Percentiles rank a stretch among this genome's conserved stretches.
Evolutionary conservation across 805 yeast genomes (phyloP).

Genomic region (Diddensiella transvaalensis): DNA sequence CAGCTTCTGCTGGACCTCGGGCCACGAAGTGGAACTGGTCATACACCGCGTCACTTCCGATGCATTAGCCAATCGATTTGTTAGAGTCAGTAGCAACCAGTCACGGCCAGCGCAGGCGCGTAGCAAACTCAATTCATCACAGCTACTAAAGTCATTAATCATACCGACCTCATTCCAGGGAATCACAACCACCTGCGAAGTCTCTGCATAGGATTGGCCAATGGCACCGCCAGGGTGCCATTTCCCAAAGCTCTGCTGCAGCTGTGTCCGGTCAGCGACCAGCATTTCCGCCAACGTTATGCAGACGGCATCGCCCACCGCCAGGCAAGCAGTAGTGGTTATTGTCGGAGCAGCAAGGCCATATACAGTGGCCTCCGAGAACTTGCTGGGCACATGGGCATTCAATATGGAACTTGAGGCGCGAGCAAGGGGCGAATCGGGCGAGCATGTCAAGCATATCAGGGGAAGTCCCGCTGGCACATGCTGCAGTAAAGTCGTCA

Average conservation of each 20-base stretch:
- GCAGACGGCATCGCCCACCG: slow-evolving; percentile 74
- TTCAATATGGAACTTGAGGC: slow-evolving; percentile 52
- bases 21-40: neutral
- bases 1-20: neutral
- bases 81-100: slow-evolving; percentile 6
- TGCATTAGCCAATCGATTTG: neutral
- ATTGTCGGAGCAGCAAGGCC: slow-evolving; percentile 89
- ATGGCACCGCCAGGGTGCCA: slow-evolving; percentile 93
- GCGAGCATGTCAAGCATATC: slow-evolving; percentile 60
- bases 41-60: neutral
- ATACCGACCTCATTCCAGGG: neutral
- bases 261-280: slow-evolving; percentile 49
- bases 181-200: neutral
- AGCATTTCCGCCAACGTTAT: slow-evolving; percentile 69
- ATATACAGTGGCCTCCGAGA: slow-evolving; percentile 60
- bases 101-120: slow-evolving; percentile 19
- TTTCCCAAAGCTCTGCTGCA: slow-evolving; percentile 58
- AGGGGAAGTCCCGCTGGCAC: slow-evolving; percentile 51
- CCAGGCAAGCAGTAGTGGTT: slow-evolving; percentile 71
- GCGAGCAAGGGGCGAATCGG: slow-evolving; percentile 51
- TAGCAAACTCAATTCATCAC: slow-evolving; percentile 24
- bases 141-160: slow-evolving; percentile 3
- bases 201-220: slow-evolving; percentile 43
- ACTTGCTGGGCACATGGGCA: slow-evolving; percentile 57
- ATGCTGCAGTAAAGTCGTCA: slow-evolving; percentile 54